Evolutionary conservation across 2,329 filamentous ascomycete species (phyloP).

Genomic region (Pezicula carpinea): DNA sequence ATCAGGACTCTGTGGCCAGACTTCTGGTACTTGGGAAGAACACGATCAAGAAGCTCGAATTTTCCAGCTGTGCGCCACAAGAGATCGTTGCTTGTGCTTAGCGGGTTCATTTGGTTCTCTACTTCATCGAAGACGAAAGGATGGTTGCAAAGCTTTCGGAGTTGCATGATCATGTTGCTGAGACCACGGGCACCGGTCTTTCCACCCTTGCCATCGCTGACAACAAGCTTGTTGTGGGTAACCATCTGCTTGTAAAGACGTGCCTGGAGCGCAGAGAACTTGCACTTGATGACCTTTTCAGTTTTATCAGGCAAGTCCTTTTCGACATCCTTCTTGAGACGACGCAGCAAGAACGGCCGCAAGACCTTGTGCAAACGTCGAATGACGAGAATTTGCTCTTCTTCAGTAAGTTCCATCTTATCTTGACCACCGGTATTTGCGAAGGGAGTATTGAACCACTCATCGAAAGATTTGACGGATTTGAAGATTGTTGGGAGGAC

Average conservation of each 20-base stretch:
- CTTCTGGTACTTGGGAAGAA: conserved; percentile 87
- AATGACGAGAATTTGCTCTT: conserved; percentile 98
- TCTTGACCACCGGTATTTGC: conserved; percentile 97
- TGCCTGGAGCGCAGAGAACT: conserved; percentile 89
- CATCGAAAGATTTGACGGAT: conserved; percentile 96
- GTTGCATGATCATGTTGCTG: conserved; percentile 99
- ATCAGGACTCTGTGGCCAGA: conserved; percentile 94
- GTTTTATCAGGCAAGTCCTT: conserved; percentile 99
- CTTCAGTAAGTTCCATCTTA: conserved; percentile 98
- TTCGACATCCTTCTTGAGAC: conserved; percentile 99
- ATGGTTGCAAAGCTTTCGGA: conserved; percentile 98
- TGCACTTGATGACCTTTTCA: conserved; percentile 98
- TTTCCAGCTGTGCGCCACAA: conserved; percentile 96
- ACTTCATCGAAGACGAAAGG: conserved; percentile 98
- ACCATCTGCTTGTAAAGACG: conserved; percentile 98
- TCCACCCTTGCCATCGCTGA: conserved; percentile 91
- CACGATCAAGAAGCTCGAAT: conserved; percentile 89
- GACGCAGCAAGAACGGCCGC: conserved; percentile 92
- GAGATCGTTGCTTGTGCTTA: conserved; percentile 81
- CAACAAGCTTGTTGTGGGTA: conserved; percentile 88
- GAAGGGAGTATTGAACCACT: conserved; percentile 99
- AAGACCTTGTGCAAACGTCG: conserved; percentile 97
- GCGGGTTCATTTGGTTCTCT: conserved; percentile 95
- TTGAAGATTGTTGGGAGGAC: conserved; percentile 98
- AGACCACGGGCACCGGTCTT: conserved; percentile 91